Conservation (phyloP, 768 basidiomycete genomes). For the Artomyces pyxidatus region DNA sequence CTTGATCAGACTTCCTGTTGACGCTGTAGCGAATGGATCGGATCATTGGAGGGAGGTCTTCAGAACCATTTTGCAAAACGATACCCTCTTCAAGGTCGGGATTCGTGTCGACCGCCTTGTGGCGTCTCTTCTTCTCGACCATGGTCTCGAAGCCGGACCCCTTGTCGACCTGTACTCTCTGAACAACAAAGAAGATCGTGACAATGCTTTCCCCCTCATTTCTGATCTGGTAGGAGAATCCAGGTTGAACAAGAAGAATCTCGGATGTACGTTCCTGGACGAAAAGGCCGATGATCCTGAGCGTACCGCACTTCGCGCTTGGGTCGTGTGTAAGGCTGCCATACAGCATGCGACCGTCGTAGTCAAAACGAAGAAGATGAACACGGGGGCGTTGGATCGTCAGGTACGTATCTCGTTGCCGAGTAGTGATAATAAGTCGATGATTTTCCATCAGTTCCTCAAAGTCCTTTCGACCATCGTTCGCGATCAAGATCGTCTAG, state of each 20-base stretch:
- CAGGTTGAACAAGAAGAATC: neutral
- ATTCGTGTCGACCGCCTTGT: constrained; percentile 21
- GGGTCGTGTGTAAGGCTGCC: neutral
- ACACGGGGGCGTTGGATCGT: neutral
- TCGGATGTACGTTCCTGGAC: neutral
- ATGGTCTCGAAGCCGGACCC: constrained; percentile 24
- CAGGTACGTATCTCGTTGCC: neutral
- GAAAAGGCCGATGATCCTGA: neutral
- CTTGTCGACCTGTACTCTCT: neutral
- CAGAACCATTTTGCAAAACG: constrained; percentile 12
- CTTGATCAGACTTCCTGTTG: neutral
- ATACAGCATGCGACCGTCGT: neutral
- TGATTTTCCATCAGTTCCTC: constrained; percentile 19
- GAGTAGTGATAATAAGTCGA: neutral
- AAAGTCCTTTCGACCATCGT: constrained; percentile 37
- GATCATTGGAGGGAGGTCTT: neutral
- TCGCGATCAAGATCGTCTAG: constrained; percentile 36
- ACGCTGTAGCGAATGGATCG: constrained; percentile 18
- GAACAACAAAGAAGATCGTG: neutral
- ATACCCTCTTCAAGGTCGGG: neutral
- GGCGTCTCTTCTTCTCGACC: constrained; percentile 31
- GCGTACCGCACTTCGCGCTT: neutral
- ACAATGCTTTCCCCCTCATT: neutral
- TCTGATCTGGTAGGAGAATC: neutral
- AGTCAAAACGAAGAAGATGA: neutral